A percentile compares a stretch with the other conserved stretches of the same genome.
phyloP scores from a whole-genome alignment of 768 basidiomycete genomes.

The Amanita pallidorosea region DNA sequence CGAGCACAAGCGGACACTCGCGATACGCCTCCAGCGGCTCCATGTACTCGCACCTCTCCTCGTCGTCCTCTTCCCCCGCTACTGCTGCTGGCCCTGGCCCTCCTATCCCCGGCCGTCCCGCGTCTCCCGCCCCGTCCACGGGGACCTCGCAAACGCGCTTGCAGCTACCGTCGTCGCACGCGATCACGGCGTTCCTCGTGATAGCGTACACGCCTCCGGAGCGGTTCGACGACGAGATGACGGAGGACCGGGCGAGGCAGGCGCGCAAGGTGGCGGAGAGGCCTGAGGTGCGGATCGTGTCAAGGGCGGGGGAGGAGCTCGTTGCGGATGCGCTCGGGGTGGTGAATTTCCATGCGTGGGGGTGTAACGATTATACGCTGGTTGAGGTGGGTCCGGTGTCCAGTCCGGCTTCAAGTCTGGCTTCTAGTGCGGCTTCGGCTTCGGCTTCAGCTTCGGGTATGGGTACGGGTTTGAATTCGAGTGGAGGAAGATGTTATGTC shows the following conservation, averaged over 20 bases:
- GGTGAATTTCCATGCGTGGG: conserved; percentile 69
- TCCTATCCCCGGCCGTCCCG: background rate
- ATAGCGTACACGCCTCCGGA: conserved; percentile 82
- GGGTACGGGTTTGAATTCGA: no score
- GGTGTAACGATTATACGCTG: conserved; percentile 86
- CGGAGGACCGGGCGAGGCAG: conserved; percentile 61
- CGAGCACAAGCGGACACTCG: background rate
- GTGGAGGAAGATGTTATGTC: conserved; percentile 50
- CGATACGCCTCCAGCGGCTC: background rate
- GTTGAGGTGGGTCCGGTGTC: conserved; percentile 29
- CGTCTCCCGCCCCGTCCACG: background rate
- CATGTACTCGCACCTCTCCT: background rate
- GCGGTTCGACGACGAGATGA: conserved; percentile 59
- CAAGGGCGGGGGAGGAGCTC: conserved; percentile 79
- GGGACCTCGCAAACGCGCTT: background rate
- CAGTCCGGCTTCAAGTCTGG: background rate
- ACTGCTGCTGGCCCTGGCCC: no score
- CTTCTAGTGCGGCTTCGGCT: background rate
- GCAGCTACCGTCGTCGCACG: conserved; percentile 15
- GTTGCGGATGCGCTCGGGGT: conserved; percentile 77
- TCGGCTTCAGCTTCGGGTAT: no score
- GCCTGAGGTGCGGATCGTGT: conserved; percentile 92
- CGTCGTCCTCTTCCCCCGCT: background rate
- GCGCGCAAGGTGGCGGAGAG: conserved; percentile 77
- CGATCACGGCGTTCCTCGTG: conserved; percentile 67